Conservation (phyloP, 768 basidiomycete species). For the Scleroderma bovista region DNA sequence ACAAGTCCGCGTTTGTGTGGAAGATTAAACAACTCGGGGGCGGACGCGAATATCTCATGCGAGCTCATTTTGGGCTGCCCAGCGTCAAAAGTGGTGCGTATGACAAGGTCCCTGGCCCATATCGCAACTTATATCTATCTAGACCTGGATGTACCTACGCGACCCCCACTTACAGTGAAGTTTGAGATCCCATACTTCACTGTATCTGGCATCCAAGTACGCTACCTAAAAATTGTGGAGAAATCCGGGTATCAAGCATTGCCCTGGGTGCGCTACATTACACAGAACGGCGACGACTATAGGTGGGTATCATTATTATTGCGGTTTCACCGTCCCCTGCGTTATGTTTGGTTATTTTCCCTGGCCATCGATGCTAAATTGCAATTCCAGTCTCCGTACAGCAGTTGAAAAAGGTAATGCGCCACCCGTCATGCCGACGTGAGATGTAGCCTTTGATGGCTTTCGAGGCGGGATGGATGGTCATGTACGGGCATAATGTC, state of each 20-base stretch:
- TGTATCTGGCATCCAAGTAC: slow-evolving; percentile 94
- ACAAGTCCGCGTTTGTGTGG: slow-evolving; percentile 98
- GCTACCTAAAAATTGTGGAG: slow-evolving; percentile 97
- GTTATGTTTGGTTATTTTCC: slow-evolving; percentile 1
- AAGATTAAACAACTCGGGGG: slow-evolving; percentile 98
- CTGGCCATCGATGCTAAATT: neutral
- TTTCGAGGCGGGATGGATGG: slow-evolving; percentile 11
- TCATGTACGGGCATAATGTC: no score
- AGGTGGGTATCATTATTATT: slow-evolving; percentile 45
- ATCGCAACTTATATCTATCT: slow-evolving; percentile 30
- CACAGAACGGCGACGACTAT: slow-evolving; percentile 88
- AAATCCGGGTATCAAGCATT: slow-evolving; percentile 96
- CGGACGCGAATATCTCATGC: slow-evolving; percentile 94
- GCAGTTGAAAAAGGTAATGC: slow-evolving; percentile 71
- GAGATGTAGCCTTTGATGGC: slow-evolving; percentile 21
- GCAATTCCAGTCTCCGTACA: slow-evolving; percentile 53
- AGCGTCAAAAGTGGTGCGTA: slow-evolving; percentile 83
- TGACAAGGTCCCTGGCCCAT: slow-evolving; percentile 27
- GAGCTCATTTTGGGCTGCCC: slow-evolving; percentile 95
- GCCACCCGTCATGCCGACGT: slow-evolving; percentile 40
- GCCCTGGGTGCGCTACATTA: slow-evolving; percentile 95
- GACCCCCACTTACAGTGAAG: slow-evolving; percentile 93
- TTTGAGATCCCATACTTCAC: slow-evolving; percentile 99
- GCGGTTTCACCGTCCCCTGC: neutral
- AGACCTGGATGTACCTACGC: slow-evolving; percentile 67